phyloP scores from a whole-genome alignment of 2,329 filamentous ascomycete genomes.

The Mollisia scopiformis region DNA sequence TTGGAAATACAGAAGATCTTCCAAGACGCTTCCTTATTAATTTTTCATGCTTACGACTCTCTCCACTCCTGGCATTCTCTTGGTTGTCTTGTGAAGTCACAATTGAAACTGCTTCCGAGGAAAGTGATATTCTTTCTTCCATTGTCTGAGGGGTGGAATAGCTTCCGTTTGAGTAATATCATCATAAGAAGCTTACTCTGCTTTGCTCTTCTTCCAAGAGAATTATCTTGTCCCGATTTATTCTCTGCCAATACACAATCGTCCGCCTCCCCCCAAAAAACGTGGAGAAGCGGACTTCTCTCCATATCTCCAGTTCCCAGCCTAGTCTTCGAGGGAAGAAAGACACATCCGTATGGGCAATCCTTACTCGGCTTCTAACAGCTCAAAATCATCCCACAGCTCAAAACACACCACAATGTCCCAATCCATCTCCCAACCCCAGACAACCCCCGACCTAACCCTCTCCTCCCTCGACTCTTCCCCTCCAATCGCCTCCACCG shows the following conservation, averaged over 20 bases:
- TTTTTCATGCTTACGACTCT: background rate
- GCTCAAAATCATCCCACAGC: background rate
- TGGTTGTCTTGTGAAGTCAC: constrained; percentile 1
- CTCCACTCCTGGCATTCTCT: background rate
- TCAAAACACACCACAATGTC: constrained; percentile 6
- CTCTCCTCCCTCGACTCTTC: constrained; percentile 3
- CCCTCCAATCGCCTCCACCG: constrained; percentile 23
- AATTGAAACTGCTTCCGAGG: background rate
- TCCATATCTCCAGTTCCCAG: background rate
- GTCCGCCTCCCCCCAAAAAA: background rate
- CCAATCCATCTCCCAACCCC: constrained; percentile 6
- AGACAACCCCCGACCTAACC: background rate
- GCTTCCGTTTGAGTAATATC: background rate
- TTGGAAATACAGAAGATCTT: too few relatives aligned
- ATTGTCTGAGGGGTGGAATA: background rate
- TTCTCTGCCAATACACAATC: background rate
- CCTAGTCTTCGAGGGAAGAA: background rate
- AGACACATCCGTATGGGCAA: background rate
- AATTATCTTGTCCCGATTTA: background rate
- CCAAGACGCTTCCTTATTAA: too few relatives aligned
- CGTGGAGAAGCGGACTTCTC: background rate
- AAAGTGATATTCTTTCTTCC: background rate
- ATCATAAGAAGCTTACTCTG: background rate
- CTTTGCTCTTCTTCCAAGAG: background rate
- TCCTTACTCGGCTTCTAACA: background rate